phyloP scores from a whole-genome alignment of 345 rosid species.

The Citrus unshiu region DNA sequence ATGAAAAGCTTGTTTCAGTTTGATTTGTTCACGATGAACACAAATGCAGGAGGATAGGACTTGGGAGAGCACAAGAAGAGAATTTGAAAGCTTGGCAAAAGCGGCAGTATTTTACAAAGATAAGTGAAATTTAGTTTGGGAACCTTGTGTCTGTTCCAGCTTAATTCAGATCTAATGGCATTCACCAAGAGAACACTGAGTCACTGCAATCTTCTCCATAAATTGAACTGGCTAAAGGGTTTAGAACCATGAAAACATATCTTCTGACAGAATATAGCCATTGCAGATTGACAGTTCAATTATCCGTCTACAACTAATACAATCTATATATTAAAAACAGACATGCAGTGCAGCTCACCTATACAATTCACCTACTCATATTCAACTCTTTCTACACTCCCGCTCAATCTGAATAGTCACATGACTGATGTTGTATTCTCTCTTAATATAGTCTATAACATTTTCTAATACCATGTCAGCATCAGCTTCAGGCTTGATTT shows the following conservation, averaged over 20 bases:
- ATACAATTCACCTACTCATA: background rate
- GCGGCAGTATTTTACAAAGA: constrained; percentile 30
- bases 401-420: constrained; percentile 74
- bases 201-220: background rate
- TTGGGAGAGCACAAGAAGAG: constrained; percentile 27
- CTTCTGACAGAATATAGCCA: background rate
- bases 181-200: no score
- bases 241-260: background rate
- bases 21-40: constrained; percentile 32
- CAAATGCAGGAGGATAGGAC: constrained; percentile 26
- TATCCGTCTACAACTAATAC: background rate
- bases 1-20: constrained; percentile 35
- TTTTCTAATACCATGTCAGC: constrained; percentile 53
- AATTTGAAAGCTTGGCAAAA: constrained; percentile 21
- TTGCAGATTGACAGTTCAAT: background rate
- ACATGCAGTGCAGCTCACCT: background rate
- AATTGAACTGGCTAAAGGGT: background rate
- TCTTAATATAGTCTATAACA: constrained; percentile 51
- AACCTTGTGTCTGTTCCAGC: background rate
- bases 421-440: constrained; percentile 58
- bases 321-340: background rate
- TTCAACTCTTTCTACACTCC: constrained; percentile 1
- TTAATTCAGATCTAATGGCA: background rate
- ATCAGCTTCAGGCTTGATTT: constrained; percentile 52
- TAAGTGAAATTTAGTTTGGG: background rate